phyloP scores from a whole-genome alignment of 345 rosid genomes.

The Psidium friedrichsthalianum region DNA sequence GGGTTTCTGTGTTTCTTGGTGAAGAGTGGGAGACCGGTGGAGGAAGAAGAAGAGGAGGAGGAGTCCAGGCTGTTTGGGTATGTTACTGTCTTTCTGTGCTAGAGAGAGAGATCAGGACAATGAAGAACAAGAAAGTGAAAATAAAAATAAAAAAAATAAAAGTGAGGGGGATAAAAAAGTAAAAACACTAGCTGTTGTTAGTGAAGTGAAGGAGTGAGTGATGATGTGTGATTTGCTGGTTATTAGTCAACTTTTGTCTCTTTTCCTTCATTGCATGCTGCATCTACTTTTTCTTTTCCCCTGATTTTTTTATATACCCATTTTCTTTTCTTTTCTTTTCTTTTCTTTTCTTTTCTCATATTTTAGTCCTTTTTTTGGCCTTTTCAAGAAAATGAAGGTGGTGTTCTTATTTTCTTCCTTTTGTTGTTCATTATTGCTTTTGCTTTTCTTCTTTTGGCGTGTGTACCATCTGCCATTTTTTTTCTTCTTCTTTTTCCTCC shows the following conservation, averaged over 20 bases:
- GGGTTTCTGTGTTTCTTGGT: neutral
- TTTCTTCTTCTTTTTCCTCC: too few species aligned
- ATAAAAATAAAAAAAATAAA: neutral
- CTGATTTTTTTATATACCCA: neutral
- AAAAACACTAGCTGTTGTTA: neutral
- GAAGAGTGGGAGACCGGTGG: neutral
- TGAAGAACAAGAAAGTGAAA: neutral
- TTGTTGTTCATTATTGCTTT: neutral
- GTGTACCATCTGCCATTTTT: neutral
- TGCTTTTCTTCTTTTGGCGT: neutral
- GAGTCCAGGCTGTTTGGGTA: neutral
- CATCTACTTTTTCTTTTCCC: neutral
- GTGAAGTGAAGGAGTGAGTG: neutral
- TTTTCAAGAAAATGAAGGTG: neutral
- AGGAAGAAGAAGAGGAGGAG: neutral
- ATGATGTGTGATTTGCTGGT: neutral
- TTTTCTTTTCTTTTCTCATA: neutral
- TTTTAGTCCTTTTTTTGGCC: neutral
- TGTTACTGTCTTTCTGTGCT: neutral
- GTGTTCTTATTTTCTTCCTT: too few species aligned
- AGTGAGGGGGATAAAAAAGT: neutral
- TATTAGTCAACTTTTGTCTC: neutral
- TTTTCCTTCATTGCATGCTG: neutral
- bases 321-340: neutral
- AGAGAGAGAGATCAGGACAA: neutral